A percentile compares a stretch with the other conserved stretches of the same genome.
Evolutionary conservation across 768 basidiomycete genomes (phyloP).

Genomic region (Suillus lakei): DNA sequence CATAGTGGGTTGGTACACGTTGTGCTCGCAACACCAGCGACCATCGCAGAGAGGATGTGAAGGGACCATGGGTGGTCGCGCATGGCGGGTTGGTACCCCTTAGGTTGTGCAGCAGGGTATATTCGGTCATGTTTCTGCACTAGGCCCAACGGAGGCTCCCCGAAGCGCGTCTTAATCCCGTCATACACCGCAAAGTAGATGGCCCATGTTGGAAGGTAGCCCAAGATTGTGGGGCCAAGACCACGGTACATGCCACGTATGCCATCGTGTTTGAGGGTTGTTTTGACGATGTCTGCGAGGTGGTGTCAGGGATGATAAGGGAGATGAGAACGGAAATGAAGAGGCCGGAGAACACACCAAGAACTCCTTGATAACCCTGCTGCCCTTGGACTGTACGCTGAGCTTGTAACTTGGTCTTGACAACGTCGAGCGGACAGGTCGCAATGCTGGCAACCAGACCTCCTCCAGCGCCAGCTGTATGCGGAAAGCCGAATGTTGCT

Average conservation of each 20-base stretch:
- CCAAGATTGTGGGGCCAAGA: conserved; percentile 94
- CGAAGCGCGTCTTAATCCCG: conserved; percentile 85
- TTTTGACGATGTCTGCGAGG: conserved; percentile 54
- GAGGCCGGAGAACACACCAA: conserved; percentile 51
- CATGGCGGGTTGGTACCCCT: conserved; percentile 82
- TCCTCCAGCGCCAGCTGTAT: conserved; percentile 89
- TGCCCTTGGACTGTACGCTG: conserved; percentile 75
- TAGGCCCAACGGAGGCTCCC: conserved; percentile 60
- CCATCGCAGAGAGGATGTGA: conserved; percentile 95
- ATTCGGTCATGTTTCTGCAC: conserved; percentile 47
- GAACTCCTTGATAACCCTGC: conserved; percentile 75
- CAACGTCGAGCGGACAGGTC: conserved; percentile 96
- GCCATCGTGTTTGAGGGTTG: conserved; percentile 69
- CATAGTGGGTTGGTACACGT: conserved; percentile 95
- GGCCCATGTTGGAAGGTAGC: conserved; percentile 98
- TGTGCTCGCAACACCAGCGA: conserved; percentile 91
- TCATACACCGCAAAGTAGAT: conserved; percentile 99
- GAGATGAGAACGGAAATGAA: conserved; percentile 17
- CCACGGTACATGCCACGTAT: conserved; percentile 93
- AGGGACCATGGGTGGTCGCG: conserved; percentile 85
- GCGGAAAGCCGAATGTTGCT: conserved; percentile 1
- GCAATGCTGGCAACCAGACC: conserved; percentile 91
- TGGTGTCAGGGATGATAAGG: conserved; percentile 20
- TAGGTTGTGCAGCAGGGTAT: conserved; percentile 83
- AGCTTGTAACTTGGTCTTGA: conserved; percentile 98